A percentile compares a stretch with the other conserved stretches of the same genome.
Evolutionary conservation across 257 asterid genomes (phyloP).

Genomic region (Primulina eburnea): DNA sequence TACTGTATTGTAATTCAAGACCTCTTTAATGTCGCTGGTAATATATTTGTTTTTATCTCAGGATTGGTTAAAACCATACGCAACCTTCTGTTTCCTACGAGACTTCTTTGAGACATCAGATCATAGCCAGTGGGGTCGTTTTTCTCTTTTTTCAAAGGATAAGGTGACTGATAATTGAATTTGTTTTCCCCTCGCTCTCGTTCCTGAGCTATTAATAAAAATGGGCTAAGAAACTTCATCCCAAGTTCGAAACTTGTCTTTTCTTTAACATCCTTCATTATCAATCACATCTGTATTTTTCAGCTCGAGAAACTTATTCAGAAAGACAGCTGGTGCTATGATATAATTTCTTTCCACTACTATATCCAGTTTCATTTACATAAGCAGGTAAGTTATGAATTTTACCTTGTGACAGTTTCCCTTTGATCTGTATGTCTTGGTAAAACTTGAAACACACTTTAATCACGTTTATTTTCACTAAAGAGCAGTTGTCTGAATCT

Average conservation of each 20-base stretch:
- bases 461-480: slow-evolving; percentile 13
- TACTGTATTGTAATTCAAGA: neutral
- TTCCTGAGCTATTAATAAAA: neutral
- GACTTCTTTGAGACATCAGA: slow-evolving; percentile 98
- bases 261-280: neutral
- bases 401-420: slow-evolving; percentile 13
- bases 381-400: slow-evolving; percentile 57
- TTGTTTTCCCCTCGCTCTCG: slow-evolving; percentile 9
- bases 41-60: slow-evolving; percentile 29
- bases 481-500: slow-evolving; percentile 79
- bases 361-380: slow-evolving; percentile 88
- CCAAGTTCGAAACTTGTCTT: slow-evolving; percentile 11
- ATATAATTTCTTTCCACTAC: slow-evolving; percentile 73
- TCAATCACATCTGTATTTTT: slow-evolving; percentile 30
- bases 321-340: slow-evolving; percentile 65
- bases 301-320: slow-evolving; percentile 93
- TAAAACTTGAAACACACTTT: slow-evolving; percentile 16
- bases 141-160: slow-evolving; percentile 58
- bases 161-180: slow-evolving; percentile 45
- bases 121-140: slow-evolving; percentile 94
- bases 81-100: slow-evolving; percentile 92
- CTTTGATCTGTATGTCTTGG: slow-evolving; percentile 18
- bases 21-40: neutral
- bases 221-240: too few relatives aligned
- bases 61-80: slow-evolving; percentile 96